Base-by-base conservation (phyloP, 192 early-diverging fungal species). In the Powellomyces hirtus region DNA sequence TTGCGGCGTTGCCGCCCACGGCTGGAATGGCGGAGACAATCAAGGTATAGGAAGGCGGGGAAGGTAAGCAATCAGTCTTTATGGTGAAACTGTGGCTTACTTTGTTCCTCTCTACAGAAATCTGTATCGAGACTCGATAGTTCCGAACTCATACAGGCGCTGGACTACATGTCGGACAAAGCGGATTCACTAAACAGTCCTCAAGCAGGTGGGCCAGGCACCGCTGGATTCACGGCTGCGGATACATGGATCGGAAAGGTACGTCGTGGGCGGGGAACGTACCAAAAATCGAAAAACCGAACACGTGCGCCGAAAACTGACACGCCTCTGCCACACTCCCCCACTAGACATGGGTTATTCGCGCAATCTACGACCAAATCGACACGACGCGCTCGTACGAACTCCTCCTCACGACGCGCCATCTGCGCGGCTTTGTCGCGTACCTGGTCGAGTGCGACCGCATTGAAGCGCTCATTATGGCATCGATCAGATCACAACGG, bases 201-300 rank as follows among this genome's bases (percentile, higher is more conserved):
- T 11, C 24, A 14, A 30, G 44, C 45, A 13, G 62, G 35, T 2
- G 13, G 16, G 14, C n/a, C 59, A 16, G 59, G 29, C 24, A 56
- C 20, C 53, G 14, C 18, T 33, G 29, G 24, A 4, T 59, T 31
- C 18, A 36, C 52, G 4, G 65, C 65, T 4, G 57, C 53, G 11
- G 65, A 66, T 22, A 57, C 53, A 18, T 66, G 65, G 65, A 66
- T 66, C 40, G 65, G 65, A 16, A 66, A 66, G 62, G 62, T 64
- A 52, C 16, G 22, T n/a, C 40, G n/a, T 42, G 40, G n/a, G 40
- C 40, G 40, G n/a, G 40, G n/a, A 16, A 10, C 10, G 13, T 55
- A 16, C n/a, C 11, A 10, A 10, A 16, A 10, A 55, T 8, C 10
- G 52, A 13, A 11, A 14, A 61, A 40, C 1, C 59, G 1, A 61